phyloP scores from a whole-genome alignment of 257 asterid species.

The Cruciata laevipes region DNA sequence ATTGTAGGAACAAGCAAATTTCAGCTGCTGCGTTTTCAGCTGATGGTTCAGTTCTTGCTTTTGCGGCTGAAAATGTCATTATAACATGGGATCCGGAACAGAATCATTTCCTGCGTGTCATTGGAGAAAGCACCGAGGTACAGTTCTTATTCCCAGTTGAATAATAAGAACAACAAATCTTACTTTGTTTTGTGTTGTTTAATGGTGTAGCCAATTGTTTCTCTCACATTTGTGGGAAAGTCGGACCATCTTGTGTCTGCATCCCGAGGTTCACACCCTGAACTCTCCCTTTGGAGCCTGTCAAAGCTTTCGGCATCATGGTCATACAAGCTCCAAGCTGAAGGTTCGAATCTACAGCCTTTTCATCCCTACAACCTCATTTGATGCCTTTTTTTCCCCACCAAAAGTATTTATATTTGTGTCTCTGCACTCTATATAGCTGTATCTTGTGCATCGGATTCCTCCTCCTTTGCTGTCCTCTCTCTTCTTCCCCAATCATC shows the following conservation, averaged over 20 bases:
- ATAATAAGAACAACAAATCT: no score
- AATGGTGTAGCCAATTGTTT: conserved; percentile 57
- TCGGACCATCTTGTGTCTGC: conserved; percentile 70
- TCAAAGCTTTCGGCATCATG: conserved; percentile 50
- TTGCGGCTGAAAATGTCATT: conserved; percentile 79
- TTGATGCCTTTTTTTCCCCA: no score
- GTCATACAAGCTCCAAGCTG: conserved; percentile 74
- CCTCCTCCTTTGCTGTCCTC: conserved; percentile 68
- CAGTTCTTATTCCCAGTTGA: conserved; percentile 8
- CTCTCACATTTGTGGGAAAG: conserved; percentile 71
- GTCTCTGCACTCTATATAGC: conserved; percentile 37
- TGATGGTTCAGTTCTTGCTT: conserved; percentile 91
- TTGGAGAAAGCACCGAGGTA: conserved; percentile 80
- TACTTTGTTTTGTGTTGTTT: neutral
- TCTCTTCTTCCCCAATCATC: conserved; percentile 33
- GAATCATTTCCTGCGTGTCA: conserved; percentile 66
- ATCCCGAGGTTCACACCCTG: conserved; percentile 60
- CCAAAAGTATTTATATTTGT: neutral
- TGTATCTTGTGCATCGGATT: conserved; percentile 54
- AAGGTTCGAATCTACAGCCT: conserved; percentile 40
- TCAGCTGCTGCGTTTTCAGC: conserved; percentile 72
- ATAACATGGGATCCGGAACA: conserved; percentile 91
- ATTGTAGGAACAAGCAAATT: conserved; percentile 77
- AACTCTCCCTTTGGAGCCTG: conserved; percentile 65
- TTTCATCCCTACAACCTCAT: neutral